Evolutionary conservation across 805 yeast species (phyloP), one percentile per base, ranked within the genome.

Genomic region (Hanseniaspora pseudoguilliermondii): DNA sequence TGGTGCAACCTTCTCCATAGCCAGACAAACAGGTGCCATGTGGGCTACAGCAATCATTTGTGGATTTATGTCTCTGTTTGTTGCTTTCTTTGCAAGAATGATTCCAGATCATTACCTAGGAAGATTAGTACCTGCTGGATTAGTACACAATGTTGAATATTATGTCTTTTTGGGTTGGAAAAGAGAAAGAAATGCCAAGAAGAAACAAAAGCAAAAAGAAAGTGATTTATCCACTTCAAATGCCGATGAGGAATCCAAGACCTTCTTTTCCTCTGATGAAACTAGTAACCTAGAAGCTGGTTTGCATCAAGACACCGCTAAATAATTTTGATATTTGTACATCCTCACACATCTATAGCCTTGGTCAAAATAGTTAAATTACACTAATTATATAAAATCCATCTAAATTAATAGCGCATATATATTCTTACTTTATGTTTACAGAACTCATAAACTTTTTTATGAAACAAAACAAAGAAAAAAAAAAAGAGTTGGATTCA

Each of bases 1-100:
- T 55, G 98, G 99, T 56, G 86, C 91, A 43, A 96, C 98, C 0
- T 93, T 93, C 70, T 80, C 90, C 8, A 76, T 90, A 60, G 80
- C 79, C 2, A 76, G 83, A 59, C 95, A 86, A 69, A 84, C 95
- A 0, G 84, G 85, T 8, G 80, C 80, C 0, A 81, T 83, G 85
- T 95, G 98, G 98, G 93, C 79, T 1, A 81, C 88, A 2, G 93
- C 97, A 0, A 69, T 91, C 5, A 64, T 85, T 29, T 80, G 95
- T 71, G 97, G 97, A 34, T 66, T 84, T 59, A 49, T 85, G 18
- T 83, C 96, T 16, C 70, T 93, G 42, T 97, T 97, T 0, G 76
- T 80, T 47, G 97, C 97, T 56, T 66, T 75, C 20, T 27, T 89
- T 13, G 77, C 91, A 46, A 79, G 99, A 66, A 75, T 84, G 11